These are phyloP conservation scores for Viridothelium virens DNA, from an alignment of 495 filamentous ascomycete species.

Conservation along the genomic window DNA sequence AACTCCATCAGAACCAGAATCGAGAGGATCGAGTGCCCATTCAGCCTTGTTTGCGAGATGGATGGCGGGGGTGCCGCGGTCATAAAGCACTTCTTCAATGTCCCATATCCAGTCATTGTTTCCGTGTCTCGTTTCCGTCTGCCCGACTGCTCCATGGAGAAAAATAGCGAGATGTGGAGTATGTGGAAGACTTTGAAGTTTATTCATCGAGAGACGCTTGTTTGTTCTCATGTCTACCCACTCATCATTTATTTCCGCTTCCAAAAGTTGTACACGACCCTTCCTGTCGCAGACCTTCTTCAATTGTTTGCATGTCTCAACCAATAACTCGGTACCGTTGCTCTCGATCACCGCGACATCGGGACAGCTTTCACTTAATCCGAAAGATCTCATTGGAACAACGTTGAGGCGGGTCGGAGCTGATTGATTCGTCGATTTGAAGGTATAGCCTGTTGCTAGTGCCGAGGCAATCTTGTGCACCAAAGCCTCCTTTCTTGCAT, in stretches of 20 bases:
- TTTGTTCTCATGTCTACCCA: neutral
- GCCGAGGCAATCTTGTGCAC: constrained; percentile 22
- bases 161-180: neutral
- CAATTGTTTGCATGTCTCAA: constrained; percentile 20
- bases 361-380: constrained; percentile 10
- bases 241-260: constrained; percentile 6
- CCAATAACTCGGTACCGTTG: constrained; percentile 16
- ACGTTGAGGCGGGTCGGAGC: constrained; percentile 22
- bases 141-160: neutral
- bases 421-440: neutral
- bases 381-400: constrained; percentile 16
- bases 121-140: no score
- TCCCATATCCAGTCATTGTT: constrained; percentile 2
- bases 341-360: constrained; percentile 21
- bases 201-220: neutral
- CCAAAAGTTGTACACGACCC: neutral
- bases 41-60: neutral
- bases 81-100: neutral
- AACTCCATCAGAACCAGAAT: neutral
- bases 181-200: neutral
- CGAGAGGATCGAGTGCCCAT: neutral
- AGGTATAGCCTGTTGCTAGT: constrained; percentile 13
- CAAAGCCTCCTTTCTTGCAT: constrained; percentile 20
- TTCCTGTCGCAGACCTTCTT: neutral
- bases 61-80: neutral